Evolutionary conservation across 1,284 basidiomycete genomes (phyloP), one percentile per base, ranked within the genome.

Genomic region (Boletus smithii): DNA sequence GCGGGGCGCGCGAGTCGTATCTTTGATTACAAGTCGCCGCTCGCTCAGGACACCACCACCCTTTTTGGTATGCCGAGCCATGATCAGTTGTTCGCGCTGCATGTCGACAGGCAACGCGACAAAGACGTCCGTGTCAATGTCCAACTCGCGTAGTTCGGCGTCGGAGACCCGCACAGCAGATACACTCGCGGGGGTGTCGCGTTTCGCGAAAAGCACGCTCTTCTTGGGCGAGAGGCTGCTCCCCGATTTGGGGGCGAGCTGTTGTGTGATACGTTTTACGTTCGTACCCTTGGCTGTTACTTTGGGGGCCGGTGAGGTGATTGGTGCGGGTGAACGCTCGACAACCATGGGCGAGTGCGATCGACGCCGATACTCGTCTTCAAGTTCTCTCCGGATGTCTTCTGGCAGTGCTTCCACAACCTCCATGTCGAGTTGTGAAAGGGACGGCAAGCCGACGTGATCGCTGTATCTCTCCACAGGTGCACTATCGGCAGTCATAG

Each of bases 101-200:
- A 92, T 63, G 31, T 79, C 75, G 0, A 66, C 64, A 0, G 91
- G 90, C 3, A 94, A 68, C 29, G 68, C 71, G 0, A 65, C 63
- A 54, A 90, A 91, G 4, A 91, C 83, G 14, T 74, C 77, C 0
- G 79, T 79, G 58, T 92, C 90, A 53, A 93, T 78, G 11, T 76
- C 78, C 18, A 92, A 72, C 32, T 75, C 73, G 11, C 63, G 67
- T 17, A 93, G 70, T 54, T 89, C 81, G 3, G 66, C 69, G 14
- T 76, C 70, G 3, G 74, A 49, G 24, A 63, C 38, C 16, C 54
- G 60, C 46, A 70, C 58, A 0, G 59, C 57, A 1, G 60, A 56
- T 8, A 41, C 49, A 40, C 66, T 68, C 8, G 42, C 32, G 17
- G 50, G 49, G 3, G 48, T 48, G n/a, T 48, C 53, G 7, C 57